Evolutionary conservation across 2,329 filamentous ascomycete genomes (phyloP), one percentile per base, ranked within the genome.

Genomic region (Pseudogymnoascus sp.): DNA sequence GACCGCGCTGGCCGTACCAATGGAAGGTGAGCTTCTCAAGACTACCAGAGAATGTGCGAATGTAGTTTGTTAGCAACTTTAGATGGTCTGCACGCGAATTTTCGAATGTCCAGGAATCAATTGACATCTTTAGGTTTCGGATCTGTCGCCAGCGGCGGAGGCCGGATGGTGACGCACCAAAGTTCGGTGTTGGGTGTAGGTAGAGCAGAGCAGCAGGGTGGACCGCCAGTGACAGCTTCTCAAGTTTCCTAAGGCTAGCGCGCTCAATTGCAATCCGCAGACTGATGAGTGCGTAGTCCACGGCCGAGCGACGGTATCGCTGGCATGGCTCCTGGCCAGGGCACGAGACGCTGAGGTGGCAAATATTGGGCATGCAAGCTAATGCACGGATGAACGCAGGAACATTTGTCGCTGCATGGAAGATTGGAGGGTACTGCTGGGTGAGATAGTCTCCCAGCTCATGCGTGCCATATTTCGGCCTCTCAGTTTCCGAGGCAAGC

Each of bases 201-300:
- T 95, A 93, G 68, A 89, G 82, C 61, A 96, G 84, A 6, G 88
- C 89, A 1, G 85, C 83, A 0, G 90, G 86, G 69, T 96, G 91
- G 8, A 96, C 83, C 1, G 85, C 84, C 1, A 96, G 81, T 0
- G 89, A 89, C 2, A 96, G 80, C 65, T 87, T 88, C 66, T 81
- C 79, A 12, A 96, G 82, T 64, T 81, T 82, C 60, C 78, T 79
- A 59, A 95, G 77, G 1, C 86, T 84, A 8, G 87, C 84, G 62
- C 88, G 84, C 77, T 96, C 92, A 31, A 96, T 77, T 11, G 92
- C 89, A 67, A 96, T 91, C 67, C 91, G 88, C 62, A 96, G 78
- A 67, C 90, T 95, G 72, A 96, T 91, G 65, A 96, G 85, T 3
- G 91, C 91, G 72, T 95, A 96, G 79, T 96, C 92, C 65, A 96